Percentiles rank a stretch among this genome's conserved stretches.
Evolutionary conservation across 225 moss, liverwort and hornwort species (phyloP).

Genomic region (Ulota crispa): DNA sequence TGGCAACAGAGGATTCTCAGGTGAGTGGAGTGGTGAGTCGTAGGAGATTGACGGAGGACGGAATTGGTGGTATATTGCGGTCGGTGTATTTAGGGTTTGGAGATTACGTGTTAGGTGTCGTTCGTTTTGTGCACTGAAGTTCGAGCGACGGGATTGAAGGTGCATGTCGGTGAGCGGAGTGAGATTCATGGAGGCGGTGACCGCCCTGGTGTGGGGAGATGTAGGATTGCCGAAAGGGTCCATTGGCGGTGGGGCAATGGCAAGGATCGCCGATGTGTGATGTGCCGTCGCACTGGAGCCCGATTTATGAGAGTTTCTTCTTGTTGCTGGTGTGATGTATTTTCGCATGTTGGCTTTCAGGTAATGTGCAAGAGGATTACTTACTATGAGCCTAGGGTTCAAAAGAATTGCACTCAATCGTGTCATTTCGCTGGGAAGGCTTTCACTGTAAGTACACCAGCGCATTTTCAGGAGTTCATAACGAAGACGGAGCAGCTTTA

Average conservation of each 20-base stretch:
- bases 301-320: background rate
- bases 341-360: conserved; percentile 9
- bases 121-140: background rate
- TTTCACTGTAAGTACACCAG: background rate
- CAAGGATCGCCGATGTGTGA: background rate
- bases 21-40: background rate
- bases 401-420: background rate
- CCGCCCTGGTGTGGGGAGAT: background rate
- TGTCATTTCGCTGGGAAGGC: background rate
- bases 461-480: background rate
- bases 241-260: background rate
- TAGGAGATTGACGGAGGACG: background rate
- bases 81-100: conserved; percentile 18
- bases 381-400: background rate
- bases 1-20: background rate
- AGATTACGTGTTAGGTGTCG: background rate
- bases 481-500: background rate
- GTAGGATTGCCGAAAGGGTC: background rate
- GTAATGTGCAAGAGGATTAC: background rate
- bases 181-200: background rate
- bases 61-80: conserved; percentile 18
- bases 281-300: background rate
- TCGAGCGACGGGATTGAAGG: background rate
- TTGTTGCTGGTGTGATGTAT: background rate
- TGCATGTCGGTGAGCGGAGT: background rate